phyloP scores from a whole-genome alignment of 1,284 basidiomycete genomes.

The Ceratobasidium sp. region DNA sequence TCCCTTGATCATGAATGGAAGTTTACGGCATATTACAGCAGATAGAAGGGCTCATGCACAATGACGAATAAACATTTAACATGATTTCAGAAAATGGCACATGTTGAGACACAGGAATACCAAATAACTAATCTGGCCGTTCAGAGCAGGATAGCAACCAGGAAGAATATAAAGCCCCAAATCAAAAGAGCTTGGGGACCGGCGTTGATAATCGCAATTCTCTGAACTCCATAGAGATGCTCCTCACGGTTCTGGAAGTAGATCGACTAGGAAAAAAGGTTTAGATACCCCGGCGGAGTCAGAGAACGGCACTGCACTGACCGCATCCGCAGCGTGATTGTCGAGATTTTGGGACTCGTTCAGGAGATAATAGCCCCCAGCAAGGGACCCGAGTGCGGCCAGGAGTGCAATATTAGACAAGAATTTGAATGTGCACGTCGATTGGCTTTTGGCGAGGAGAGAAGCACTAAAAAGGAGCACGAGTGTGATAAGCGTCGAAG shows the following conservation, averaged over 20 bases:
- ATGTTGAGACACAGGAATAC: not conserved
- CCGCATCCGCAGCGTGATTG: slow-evolving; percentile 23
- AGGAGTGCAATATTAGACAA: not conserved
- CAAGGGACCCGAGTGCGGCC: slow-evolving; percentile 2
- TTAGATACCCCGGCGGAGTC: not conserved
- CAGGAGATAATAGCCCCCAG: slow-evolving; percentile 22
- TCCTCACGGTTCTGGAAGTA: slow-evolving; percentile 35
- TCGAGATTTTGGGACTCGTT: slow-evolving; percentile 38
- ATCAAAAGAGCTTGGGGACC: slow-evolving; percentile 21
- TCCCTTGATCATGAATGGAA: too few species aligned
- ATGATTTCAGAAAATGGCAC: too few species aligned
- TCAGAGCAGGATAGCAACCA: not conserved
- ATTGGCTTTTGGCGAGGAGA: not conserved
- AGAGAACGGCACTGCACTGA: slow-evolving; percentile 13
- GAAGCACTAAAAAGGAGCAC: slow-evolving; percentile 30
- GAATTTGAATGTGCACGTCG: not conserved
- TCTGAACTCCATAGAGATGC: slow-evolving; percentile 14
- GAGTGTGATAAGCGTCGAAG: not conserved
- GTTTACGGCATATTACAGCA: too few species aligned
- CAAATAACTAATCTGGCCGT: not conserved
- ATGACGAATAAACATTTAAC: too few species aligned
- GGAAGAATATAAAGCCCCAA: slow-evolving; percentile 35
- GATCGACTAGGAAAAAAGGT: not conserved
- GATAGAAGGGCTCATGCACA: too few species aligned
- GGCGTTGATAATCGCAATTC: slow-evolving; percentile 35